Evolutionary conservation across 192 early-diverging fungal species (phyloP).

Genomic region (Coemansia sp.): DNA sequence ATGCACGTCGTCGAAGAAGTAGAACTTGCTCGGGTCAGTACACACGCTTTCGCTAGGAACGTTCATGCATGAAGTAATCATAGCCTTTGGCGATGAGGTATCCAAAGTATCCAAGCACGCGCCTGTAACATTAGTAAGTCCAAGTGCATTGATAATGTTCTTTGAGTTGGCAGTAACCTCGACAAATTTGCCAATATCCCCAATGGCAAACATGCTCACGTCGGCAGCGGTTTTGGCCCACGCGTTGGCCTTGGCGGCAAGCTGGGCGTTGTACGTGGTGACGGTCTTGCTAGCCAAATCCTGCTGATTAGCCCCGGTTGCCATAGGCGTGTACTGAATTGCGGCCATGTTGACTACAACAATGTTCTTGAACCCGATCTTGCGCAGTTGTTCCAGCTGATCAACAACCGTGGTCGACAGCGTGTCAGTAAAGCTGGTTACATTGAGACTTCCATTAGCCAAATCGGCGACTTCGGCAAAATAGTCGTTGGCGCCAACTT

Average conservation of each 20-base stretch:
- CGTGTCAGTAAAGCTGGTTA: slow-evolving; percentile 14
- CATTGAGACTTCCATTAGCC: slow-evolving; percentile 1
- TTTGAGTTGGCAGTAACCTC: slow-evolving; percentile 16
- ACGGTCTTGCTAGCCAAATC: slow-evolving; percentile 1
- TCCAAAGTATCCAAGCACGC: slow-evolving; percentile 13
- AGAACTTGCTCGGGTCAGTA: slow-evolving; percentile 20
- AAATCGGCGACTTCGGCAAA: slow-evolving; percentile 19
- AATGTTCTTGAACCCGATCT: slow-evolving; percentile 36
- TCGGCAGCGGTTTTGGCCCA: slow-evolving; percentile 15
- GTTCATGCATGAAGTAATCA: slow-evolving; percentile 5
- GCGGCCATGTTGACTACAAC: slow-evolving; percentile 31
- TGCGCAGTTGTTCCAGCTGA: slow-evolving; percentile 32
- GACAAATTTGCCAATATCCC: slow-evolving; percentile 24
- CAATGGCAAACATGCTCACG: slow-evolving; percentile 15
- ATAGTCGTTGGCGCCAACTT: slow-evolving; percentile 36
- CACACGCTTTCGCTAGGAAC: slow-evolving; percentile 9
- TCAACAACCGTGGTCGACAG: slow-evolving; percentile 15
- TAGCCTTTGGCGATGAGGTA: neutral
- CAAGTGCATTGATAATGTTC: slow-evolving; percentile 18
- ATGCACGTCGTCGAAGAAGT: slow-evolving; percentile 32
- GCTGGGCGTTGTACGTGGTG: slow-evolving; percentile 10
- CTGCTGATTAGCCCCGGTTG: neutral
- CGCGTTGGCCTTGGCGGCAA: slow-evolving; percentile 16
- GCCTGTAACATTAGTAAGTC: slow-evolving; percentile 17
- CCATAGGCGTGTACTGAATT: slow-evolving; percentile 38